Evolutionary conservation across 805 yeast species (phyloP).

Genomic region (Yarrowia phangngaensis): DNA sequence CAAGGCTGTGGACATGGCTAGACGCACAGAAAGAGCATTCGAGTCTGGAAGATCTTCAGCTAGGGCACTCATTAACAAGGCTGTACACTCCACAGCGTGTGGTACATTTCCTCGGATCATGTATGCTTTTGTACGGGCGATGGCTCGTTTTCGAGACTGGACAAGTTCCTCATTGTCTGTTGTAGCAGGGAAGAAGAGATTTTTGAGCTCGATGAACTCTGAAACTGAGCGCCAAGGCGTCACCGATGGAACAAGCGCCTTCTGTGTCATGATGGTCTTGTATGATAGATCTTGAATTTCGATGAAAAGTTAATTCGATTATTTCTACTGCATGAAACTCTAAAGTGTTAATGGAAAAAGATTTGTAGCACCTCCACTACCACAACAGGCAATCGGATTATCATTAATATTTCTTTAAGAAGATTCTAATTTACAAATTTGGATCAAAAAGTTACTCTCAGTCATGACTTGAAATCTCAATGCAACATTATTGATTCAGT

Average conservation of each 20-base stretch:
- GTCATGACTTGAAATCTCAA: too few relatives aligned
- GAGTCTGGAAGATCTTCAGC: neutral
- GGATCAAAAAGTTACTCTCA: too few relatives aligned
- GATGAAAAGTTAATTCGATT: too few relatives aligned
- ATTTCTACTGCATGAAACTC: too few relatives aligned
- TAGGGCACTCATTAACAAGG: neutral
- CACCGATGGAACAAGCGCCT: neutral
- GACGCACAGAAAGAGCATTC: conserved; percentile 1
- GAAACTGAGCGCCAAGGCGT: neutral
- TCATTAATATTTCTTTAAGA: too few relatives aligned
- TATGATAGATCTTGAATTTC: too few relatives aligned
- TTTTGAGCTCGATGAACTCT: conserved; percentile 12
- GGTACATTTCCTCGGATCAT: conserved; percentile 9
- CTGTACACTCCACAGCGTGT: conserved; percentile 19
- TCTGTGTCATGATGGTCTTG: neutral
- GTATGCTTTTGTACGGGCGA: conserved; percentile 8
- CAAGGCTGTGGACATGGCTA: conserved; percentile 13
- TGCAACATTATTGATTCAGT: too few relatives aligned
- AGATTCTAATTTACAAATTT: too few relatives aligned
- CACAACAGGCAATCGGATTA: too few relatives aligned
- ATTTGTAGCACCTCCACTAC: too few relatives aligned
- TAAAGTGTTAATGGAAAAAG: too few relatives aligned
- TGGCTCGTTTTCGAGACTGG: neutral
- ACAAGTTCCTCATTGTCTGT: neutral
- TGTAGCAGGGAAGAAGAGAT: neutral